Conservation (phyloP, 2,329 filamentous ascomycete genomes). For the Colletotrichum sp. region DNA sequence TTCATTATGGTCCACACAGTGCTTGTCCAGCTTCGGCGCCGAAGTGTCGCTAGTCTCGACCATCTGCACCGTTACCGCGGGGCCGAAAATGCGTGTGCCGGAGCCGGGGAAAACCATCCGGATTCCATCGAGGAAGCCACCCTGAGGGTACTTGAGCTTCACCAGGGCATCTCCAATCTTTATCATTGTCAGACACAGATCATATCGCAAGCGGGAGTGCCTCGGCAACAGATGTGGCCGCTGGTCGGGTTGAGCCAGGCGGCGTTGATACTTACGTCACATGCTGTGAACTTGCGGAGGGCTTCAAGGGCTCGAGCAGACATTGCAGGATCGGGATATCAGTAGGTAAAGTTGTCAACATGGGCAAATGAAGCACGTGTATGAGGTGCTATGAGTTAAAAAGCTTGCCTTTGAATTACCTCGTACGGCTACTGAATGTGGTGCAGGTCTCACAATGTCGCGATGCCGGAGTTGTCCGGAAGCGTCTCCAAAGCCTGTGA, state of each 20-base stretch:
- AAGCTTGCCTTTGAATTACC: neutral
- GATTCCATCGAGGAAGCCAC: conserved; percentile 29
- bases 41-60: conserved; percentile 26
- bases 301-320: neutral
- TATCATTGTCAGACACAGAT: neutral
- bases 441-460: neutral
- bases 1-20: conserved; percentile 32
- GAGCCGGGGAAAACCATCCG: conserved; percentile 25
- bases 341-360: neutral
- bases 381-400: neutral
- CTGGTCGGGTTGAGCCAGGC: neutral
- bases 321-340: neutral
- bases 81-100: conserved; percentile 30
- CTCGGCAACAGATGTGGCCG: neutral
- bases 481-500: neutral
- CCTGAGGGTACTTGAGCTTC: conserved; percentile 30
- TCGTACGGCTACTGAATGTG: neutral
- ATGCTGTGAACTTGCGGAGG: conserved; percentile 5
- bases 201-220: neutral
- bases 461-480: neutral
- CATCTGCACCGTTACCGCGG: conserved; percentile 33
- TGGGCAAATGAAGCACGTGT: neutral
- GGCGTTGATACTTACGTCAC: conserved; percentile 1
- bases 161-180: conserved; percentile 29
- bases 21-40: conserved; percentile 27